phyloP scores from a whole-genome alignment of 2,329 filamentous ascomycete genomes.

The Simplicillium sp. region DNA sequence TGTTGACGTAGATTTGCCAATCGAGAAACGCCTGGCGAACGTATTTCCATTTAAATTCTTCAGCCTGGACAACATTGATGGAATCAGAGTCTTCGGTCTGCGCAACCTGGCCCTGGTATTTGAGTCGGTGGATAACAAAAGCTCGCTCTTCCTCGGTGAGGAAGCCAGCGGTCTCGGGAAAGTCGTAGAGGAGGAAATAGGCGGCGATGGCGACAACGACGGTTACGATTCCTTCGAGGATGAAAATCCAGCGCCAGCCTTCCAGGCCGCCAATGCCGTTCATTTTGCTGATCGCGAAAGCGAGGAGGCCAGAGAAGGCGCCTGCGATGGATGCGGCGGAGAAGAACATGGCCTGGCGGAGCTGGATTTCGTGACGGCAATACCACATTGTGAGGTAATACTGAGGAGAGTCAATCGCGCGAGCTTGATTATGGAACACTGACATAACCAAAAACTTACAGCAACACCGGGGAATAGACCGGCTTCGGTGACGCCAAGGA shows the following conservation, averaged over 20 bases:
- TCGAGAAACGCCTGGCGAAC: conserved; percentile 65
- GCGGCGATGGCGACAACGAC: conserved; percentile 55
- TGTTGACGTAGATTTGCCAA: conserved; percentile 63
- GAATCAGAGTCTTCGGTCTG: conserved; percentile 7
- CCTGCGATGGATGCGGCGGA: conserved; percentile 72
- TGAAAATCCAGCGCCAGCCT: conserved; percentile 59
- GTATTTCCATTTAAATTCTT: conserved; percentile 68
- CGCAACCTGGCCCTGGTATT: conserved; percentile 43
- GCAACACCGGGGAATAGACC: conserved; percentile 58
- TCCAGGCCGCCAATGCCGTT: conserved; percentile 49
- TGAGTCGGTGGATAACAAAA: conserved; percentile 62
- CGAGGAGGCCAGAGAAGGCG: conserved; percentile 64
- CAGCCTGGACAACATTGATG: conserved; percentile 48
- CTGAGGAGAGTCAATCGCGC: conserved; percentile 9
- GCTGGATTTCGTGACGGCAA: conserved; percentile 43
- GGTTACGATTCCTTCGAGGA: conserved; percentile 62
- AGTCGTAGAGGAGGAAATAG: conserved; percentile 70
- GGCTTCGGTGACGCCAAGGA: conserved; percentile 57
- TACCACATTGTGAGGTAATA: conserved; percentile 52
- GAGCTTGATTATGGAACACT: neutral
- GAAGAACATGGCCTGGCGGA: conserved; percentile 66
- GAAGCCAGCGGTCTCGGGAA: conserved; percentile 70
- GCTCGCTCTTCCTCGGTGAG: conserved; percentile 60
- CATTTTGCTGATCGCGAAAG: conserved; percentile 62
- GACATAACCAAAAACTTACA: conserved; percentile 14